A percentile compares a stretch with the other conserved stretches of the same genome.
Conservation (phyloP, 768 basidiomycete genomes). For the Rhodotorula diobovata region DNA sequence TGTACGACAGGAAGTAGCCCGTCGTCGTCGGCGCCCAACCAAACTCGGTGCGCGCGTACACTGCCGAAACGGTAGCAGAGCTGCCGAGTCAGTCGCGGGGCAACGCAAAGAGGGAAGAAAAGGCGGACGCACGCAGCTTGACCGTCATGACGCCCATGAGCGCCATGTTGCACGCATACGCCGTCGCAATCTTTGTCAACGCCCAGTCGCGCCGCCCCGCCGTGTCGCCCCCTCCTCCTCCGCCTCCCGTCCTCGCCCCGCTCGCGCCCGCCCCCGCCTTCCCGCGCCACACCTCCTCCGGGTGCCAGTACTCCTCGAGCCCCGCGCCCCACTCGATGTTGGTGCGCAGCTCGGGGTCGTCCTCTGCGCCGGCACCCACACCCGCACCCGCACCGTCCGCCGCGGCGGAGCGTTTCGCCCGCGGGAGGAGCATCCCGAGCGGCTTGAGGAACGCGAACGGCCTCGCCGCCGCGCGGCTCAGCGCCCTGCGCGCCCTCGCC, state of each 20-base stretch:
- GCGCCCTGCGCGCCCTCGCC: background rate
- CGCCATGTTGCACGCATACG: conserved; percentile 40
- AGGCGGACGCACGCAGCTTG: conserved; percentile 8
- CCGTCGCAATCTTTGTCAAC: conserved; percentile 46
- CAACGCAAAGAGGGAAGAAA: too few species aligned
- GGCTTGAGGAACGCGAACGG: conserved; percentile 46
- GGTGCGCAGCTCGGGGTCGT: background rate
- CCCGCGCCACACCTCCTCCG: conserved; percentile 28
- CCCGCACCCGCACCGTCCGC: too few species aligned
- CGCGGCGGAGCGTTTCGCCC: background rate
- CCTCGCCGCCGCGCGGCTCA: background rate
- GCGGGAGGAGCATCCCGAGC: conserved; percentile 44
- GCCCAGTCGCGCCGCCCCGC: conserved; percentile 45
- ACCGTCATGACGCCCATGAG: conserved; percentile 31
- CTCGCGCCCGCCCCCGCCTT: too few species aligned
- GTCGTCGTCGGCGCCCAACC: conserved; percentile 32
- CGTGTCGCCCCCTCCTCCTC: too few species aligned
- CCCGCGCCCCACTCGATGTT: conserved; percentile 23
- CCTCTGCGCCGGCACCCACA: background rate
- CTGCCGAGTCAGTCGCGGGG: fast-evolving
- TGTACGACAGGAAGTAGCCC: conserved; percentile 38
- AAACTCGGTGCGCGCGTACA: conserved; percentile 42
- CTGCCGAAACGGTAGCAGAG: background rate
- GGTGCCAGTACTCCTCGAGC: conserved; percentile 19
- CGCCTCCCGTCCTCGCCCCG: too few species aligned